A percentile compares a stretch with the other conserved stretches of the same genome.
phyloP scores from a whole-genome alignment of 202 grass and related monocot species.

The Zoysia matrella region DNA sequence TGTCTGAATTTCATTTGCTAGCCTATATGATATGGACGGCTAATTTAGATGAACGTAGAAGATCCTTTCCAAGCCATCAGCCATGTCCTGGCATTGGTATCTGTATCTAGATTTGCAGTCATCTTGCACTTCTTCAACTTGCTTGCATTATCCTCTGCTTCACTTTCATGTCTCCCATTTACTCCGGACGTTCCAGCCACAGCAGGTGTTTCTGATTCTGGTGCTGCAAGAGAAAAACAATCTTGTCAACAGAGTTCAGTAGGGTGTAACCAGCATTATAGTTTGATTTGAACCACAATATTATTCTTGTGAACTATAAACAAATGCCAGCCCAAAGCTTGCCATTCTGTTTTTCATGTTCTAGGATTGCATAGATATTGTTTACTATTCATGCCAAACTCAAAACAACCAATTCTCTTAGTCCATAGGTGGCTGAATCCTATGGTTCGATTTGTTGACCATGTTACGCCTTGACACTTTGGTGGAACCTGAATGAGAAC shows the following conservation, averaged over 20 bases:
- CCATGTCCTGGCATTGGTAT: not conserved
- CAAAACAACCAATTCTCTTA: not conserved
- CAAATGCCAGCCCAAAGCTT: not conserved
- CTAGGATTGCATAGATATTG: not conserved
- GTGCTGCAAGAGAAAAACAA: not conserved
- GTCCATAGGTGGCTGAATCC: not conserved
- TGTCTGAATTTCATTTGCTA: not conserved
- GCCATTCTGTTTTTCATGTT: not conserved
- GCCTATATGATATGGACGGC: not conserved
- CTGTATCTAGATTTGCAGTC: not conserved
- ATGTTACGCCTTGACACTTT: not conserved
- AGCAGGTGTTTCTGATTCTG: too few species aligned
- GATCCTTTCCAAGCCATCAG: not conserved
- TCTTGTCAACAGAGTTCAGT: not conserved
- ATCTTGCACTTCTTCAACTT: not conserved
- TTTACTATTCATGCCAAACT: not conserved
- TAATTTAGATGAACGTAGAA: not conserved
- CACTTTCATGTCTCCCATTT: not conserved
- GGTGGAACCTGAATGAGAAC: not conserved
- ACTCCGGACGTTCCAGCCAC: not conserved
- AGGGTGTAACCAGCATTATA: not conserved
- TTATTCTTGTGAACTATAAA: not conserved
- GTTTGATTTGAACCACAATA: not conserved
- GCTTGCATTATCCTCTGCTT: not conserved
- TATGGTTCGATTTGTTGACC: not conserved